Conservation (phyloP, 2,329 filamentous ascomycete genomes). For the Aspergillus transmontanensis region DNA sequence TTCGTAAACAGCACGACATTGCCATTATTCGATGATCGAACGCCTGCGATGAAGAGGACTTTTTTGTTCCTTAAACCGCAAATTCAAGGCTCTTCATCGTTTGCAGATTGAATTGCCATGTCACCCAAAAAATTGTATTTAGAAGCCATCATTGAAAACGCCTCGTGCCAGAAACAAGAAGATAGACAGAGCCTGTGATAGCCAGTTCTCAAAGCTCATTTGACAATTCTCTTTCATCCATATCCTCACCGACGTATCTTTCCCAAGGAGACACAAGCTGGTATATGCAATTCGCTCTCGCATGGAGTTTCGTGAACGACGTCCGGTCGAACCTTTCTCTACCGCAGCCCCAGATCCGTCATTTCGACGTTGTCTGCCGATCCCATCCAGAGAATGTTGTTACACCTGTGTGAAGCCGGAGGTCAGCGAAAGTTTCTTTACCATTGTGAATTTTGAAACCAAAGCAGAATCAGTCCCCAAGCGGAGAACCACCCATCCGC, state of each 20-base stretch:
- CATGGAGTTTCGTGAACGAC: slow-evolving; percentile 13
- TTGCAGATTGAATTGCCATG: slow-evolving; percentile 9
- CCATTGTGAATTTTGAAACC: neutral
- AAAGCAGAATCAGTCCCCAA: neutral
- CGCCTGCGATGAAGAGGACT: neutral
- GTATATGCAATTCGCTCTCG: slow-evolving; percentile 19
- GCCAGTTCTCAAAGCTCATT: slow-evolving; percentile 10
- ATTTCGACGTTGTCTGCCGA: slow-evolving; percentile 55
- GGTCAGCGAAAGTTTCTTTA: neutral
- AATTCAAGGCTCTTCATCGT: slow-evolving; percentile 3
- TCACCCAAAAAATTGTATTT: slow-evolving; percentile 16
- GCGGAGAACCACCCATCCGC: neutral
- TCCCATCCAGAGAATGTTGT: slow-evolving; percentile 95
- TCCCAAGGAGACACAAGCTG: slow-evolving; percentile 12
- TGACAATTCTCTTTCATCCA: slow-evolving; percentile 1
- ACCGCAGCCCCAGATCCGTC: slow-evolving; percentile 44
- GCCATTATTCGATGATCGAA: slow-evolving; percentile 7
- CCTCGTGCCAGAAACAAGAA: slow-evolving; percentile 24
- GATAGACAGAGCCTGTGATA: slow-evolving; percentile 16
- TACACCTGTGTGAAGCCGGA: slow-evolving; percentile 64
- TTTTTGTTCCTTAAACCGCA: neutral
- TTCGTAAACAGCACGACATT: slow-evolving; percentile 4
- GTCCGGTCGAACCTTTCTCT: slow-evolving; percentile 27
- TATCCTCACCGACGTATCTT: slow-evolving; percentile 12
- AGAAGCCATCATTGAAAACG: slow-evolving; percentile 24